These are phyloP conservation scores for Hypoxylon sp. DNA, from an alignment of 2,329 filamentous ascomycete species.

Conservation along the genomic window DNA sequence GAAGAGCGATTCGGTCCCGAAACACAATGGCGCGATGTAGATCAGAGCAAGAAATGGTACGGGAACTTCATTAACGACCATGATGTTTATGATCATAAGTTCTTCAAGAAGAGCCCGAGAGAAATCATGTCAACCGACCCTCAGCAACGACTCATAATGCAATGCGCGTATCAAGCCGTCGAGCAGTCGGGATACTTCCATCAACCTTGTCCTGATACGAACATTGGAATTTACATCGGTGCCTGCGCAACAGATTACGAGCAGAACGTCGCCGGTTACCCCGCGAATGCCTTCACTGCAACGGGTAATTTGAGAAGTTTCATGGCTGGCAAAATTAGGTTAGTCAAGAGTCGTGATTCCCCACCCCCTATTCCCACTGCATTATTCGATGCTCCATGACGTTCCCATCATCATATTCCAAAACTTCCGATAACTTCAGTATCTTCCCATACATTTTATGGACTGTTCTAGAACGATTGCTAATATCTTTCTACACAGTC, in stretches of 20 bases:
- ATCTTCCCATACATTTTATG: too few species aligned
- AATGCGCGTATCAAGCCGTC: slow-evolving; percentile 49
- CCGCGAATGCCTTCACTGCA: slow-evolving; percentile 46
- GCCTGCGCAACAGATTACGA: slow-evolving; percentile 58
- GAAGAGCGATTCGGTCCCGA: slow-evolving; percentile 45
- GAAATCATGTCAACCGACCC: slow-evolving; percentile 41
- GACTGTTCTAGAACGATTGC: too few species aligned
- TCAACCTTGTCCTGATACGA: slow-evolving; percentile 5
- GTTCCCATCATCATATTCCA: too few species aligned
- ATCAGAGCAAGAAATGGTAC: slow-evolving; percentile 47
- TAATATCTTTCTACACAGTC: too few species aligned
- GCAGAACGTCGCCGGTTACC: slow-evolving; percentile 56
- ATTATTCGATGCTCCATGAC: too few species aligned
- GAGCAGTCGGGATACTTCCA: slow-evolving; percentile 51
- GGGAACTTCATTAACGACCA: slow-evolving; percentile 48
- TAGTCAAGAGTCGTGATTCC: too few species aligned
- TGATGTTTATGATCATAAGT: slow-evolving; percentile 51
- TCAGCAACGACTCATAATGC: slow-evolving; percentile 40
- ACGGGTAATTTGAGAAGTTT: slow-evolving; percentile 48
- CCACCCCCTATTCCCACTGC: too few species aligned
- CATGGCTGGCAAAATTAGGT: slow-evolving; percentile 47
- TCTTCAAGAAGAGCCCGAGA: slow-evolving; percentile 45
- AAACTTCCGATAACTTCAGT: too few species aligned
- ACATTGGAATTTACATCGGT: slow-evolving; percentile 51
- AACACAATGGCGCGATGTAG: slow-evolving; percentile 38